phyloP scores from a whole-genome alignment of 2,329 filamentous ascomycete genomes.

The Ceratocystis smalleyi region DNA sequence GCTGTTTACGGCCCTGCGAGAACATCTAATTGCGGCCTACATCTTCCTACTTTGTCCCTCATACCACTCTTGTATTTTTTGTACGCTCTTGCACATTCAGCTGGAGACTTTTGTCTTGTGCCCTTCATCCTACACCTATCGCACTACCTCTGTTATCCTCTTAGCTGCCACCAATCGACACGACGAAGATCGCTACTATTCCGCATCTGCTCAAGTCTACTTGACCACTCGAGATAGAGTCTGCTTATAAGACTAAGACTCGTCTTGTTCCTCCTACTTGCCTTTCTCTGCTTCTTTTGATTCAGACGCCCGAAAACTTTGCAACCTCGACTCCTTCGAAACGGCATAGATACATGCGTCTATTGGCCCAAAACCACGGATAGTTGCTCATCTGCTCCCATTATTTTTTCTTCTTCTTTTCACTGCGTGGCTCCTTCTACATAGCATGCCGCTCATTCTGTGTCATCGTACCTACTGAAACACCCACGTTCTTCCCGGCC shows the following conservation, averaged over 20 bases:
- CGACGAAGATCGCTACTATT: neutral
- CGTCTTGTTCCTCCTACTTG: neutral
- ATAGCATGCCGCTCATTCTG: neutral
- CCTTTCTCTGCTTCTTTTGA: neutral
- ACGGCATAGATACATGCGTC: neutral
- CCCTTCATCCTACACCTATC: neutral
- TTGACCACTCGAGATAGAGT: neutral
- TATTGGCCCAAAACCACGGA: neutral
- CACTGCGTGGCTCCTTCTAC: neutral
- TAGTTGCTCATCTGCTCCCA: neutral
- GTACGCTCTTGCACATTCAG: neutral
- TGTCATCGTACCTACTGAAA: neutral
- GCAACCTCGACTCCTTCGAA: neutral
- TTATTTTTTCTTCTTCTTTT: neutral
- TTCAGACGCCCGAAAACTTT: neutral
- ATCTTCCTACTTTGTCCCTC: neutral
- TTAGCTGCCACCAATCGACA: neutral
- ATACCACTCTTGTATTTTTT: neutral
- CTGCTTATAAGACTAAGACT: neutral
- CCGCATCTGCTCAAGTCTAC: neutral
- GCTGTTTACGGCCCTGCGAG: neutral
- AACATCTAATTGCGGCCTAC: conserved; percentile 1
- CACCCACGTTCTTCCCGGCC: neutral
- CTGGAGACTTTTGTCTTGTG: neutral
- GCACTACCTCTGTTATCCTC: neutral